Percentiles rank a stretch among this genome's conserved stretches.
Evolutionary conservation across 441 rosid genomes (phyloP).

Genomic region (Lagerstroemia fauriei): DNA sequence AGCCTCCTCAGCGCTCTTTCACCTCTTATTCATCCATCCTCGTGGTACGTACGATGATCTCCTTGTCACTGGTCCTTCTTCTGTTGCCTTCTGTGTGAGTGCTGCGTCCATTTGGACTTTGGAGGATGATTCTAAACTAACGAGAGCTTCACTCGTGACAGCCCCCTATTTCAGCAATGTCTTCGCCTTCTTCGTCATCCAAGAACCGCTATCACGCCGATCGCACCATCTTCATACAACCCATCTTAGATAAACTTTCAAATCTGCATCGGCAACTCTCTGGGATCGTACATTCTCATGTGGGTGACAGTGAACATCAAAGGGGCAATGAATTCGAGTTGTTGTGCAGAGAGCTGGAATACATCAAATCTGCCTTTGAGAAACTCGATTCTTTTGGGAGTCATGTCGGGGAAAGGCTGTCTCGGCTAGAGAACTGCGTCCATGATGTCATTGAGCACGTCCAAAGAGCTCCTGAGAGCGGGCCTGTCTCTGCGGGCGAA

Average conservation of each 20-base stretch:
- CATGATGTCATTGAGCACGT: conserved; percentile 25
- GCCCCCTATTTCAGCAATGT: background rate
- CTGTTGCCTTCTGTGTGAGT: too few species aligned
- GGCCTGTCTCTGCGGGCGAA: conserved; percentile 36
- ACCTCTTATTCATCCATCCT: background rate
- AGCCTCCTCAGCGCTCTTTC: too few species aligned
- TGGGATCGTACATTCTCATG: background rate
- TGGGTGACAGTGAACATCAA: background rate
- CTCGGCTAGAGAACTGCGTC: conserved; percentile 25
- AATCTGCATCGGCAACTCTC: background rate
- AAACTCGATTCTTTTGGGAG: conserved; percentile 1
- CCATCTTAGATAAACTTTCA: background rate
- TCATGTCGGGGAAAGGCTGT: conserved; percentile 30
- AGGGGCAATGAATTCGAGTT: background rate
- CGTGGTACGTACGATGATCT: background rate
- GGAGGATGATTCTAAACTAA: background rate
- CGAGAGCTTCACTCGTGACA: background rate
- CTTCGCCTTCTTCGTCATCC: conserved; percentile 1
- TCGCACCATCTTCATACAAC: background rate
- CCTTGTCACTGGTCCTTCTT: background rate
- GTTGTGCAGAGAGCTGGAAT: conserved; percentile 14
- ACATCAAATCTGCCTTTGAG: conserved; percentile 7
- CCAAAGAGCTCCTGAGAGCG: background rate
- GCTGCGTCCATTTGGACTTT: background rate
- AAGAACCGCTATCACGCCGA: background rate